These are phyloP conservation scores for Xylaria longipes DNA, from an alignment of 495 filamentous ascomycete genomes.

Conservation along the genomic window DNA sequence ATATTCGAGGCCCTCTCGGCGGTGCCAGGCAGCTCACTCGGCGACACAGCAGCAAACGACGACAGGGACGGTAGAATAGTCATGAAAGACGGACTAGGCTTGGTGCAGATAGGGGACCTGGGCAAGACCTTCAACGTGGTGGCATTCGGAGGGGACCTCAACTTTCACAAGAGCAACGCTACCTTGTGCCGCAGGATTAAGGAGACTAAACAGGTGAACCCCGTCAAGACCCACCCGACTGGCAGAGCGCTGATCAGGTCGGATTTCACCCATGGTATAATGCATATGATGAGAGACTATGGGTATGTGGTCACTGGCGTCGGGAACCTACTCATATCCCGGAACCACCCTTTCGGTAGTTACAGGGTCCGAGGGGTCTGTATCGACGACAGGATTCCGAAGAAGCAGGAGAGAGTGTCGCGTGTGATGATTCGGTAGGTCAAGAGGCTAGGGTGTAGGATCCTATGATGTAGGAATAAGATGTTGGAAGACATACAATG, in stretches of 20 bases:
- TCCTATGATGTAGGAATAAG: not conserved
- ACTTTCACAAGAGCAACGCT: conserved; percentile 29
- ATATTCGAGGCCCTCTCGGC: conserved; percentile 35
- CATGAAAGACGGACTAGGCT: conserved; percentile 33
- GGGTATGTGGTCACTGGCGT: conserved; percentile 34
- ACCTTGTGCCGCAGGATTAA: conserved; percentile 27
- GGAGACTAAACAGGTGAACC: not conserved
- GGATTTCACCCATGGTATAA: conserved; percentile 30
- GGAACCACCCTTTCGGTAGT: conserved; percentile 28
- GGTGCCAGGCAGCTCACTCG: conserved; percentile 31
- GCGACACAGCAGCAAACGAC: conserved; percentile 17
- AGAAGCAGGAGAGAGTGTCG: not conserved
- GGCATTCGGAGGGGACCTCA: conserved; percentile 30
- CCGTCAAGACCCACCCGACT: conserved; percentile 24
- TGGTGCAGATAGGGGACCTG: conserved; percentile 35
- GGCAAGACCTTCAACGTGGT: conserved; percentile 32
- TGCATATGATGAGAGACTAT: conserved; percentile 33
- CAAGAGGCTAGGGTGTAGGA: too few species aligned
- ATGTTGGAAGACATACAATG: not conserved
- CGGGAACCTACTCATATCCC: conserved; percentile 35
- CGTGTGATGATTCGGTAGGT: conserved; percentile 2
- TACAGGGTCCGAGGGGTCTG: conserved; percentile 23
- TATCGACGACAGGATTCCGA: not conserved
- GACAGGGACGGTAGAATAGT: conserved; percentile 31
- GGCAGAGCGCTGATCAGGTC: conserved; percentile 32